A percentile compares a stretch with the other conserved stretches of the same genome.
These are phyloP conservation scores for Tetrahymena malaccensis DNA, from an alignment of 73 alveolate species.

Conservation along the genomic window DNA sequence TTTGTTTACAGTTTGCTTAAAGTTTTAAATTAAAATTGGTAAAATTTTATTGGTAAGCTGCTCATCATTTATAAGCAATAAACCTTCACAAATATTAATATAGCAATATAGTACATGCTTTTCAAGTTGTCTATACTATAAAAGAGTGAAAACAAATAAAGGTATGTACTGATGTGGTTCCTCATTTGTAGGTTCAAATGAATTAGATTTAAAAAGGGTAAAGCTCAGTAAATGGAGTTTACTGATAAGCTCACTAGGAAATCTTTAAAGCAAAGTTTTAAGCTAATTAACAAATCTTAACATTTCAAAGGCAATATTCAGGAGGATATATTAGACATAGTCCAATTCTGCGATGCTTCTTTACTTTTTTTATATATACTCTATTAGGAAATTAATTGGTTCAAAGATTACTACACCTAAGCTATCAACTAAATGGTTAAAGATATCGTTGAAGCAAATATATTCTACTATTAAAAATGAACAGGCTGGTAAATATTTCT, in stretches of 20 bases:
- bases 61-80: not conserved
- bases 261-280: not conserved
- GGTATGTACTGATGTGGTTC: not conserved
- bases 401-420: not conserved
- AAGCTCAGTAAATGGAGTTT: not conserved
- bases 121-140: not conserved
- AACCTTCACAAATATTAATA: not conserved
- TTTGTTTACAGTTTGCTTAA: not conserved
- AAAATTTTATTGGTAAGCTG: not conserved
- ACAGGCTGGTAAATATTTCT: not conserved
- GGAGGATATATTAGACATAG: not conserved
- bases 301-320: not conserved
- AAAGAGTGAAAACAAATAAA: not conserved
- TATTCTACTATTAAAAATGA: not conserved
- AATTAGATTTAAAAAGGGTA: not conserved
- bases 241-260: not conserved
- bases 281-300: not conserved
- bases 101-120: not conserved
- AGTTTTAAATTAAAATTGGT: not conserved
- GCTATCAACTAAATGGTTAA: not conserved
- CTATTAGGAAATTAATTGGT: not conserved
- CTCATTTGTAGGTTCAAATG: not conserved
- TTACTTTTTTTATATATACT: not conserved
- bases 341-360: not conserved
- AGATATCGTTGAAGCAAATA: not conserved